These are phyloP conservation scores for Haplosporangium gracile DNA, from an alignment of 192 early-diverging fungal species.

Conservation along the genomic window DNA sequence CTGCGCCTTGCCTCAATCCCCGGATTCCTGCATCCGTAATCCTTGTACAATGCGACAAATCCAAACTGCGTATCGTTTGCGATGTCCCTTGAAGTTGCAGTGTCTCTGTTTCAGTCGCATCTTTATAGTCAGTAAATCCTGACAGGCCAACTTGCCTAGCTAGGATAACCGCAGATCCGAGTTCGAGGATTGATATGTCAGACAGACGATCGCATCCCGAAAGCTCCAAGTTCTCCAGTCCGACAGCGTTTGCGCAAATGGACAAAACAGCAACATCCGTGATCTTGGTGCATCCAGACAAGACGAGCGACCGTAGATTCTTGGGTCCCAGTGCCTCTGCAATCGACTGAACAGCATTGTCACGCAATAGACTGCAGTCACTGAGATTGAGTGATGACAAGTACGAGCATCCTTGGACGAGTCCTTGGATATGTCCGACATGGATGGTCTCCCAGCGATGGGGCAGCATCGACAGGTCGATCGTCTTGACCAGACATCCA, in stretches of 20 bases:
- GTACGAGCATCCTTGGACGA: conserved; percentile 27
- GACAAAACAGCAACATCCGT: conserved; percentile 30
- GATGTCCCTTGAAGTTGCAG: conserved; percentile 10
- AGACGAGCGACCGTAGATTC: conserved; percentile 25
- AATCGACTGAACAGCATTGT: conserved; percentile 40
- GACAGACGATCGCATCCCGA: conserved; percentile 35
- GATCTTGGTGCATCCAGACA: conserved; percentile 40
- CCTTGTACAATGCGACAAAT: conserved; percentile 39
- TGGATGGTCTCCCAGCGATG: conserved; percentile 47
- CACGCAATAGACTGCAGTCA: conserved; percentile 24
- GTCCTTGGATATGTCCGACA: conserved; percentile 5
- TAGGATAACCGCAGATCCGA: conserved; percentile 18
- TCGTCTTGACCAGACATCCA: conserved; percentile 21
- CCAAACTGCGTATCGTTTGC: conserved; percentile 31
- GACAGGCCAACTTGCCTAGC: neutral
- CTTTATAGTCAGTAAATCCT: neutral
- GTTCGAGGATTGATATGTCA: conserved; percentile 34
- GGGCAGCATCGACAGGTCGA: conserved; percentile 50
- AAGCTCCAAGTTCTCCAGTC: conserved; percentile 40
- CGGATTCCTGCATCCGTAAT: conserved; percentile 39
- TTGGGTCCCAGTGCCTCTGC: conserved; percentile 30
- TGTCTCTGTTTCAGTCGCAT: neutral
- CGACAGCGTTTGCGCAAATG: conserved; percentile 19
- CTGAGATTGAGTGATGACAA: conserved; percentile 26
- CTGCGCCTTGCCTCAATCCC: conserved; percentile 11